Percentiles rank a stretch among this genome's conserved stretches.
phyloP scores from a whole-genome alignment of 2,329 filamentous ascomycete species.

The Pseudofabraea citricarpa region DNA sequence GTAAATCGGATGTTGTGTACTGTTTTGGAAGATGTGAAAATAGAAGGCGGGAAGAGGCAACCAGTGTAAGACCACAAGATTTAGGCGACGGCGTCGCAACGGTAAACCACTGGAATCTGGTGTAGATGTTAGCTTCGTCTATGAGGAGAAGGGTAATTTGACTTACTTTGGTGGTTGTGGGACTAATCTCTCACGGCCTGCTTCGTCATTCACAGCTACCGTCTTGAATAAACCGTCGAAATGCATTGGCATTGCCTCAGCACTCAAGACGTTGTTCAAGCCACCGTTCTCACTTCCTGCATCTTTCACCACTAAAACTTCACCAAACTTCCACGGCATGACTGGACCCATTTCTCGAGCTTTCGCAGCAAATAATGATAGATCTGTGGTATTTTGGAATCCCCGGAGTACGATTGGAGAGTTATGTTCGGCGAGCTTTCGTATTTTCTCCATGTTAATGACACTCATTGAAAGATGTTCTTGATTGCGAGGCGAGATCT shows the following conservation, averaged over 20 bases:
- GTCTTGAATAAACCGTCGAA: constrained; percentile 54
- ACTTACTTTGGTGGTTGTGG: constrained; percentile 39
- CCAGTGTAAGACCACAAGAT: constrained; percentile 48
- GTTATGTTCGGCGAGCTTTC: constrained; percentile 41
- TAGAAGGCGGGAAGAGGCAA: constrained; percentile 45
- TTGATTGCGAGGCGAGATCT: constrained; percentile 32
- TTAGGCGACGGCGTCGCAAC: constrained; percentile 40
- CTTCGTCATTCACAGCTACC: constrained; percentile 31
- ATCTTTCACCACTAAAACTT: constrained; percentile 47
- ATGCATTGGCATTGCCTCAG: constrained; percentile 53
- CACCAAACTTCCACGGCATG: constrained; percentile 47
- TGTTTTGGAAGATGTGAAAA: constrained; percentile 40
- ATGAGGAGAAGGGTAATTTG: not conserved
- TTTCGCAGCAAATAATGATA: constrained; percentile 40
- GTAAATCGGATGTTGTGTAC: constrained; percentile 29
- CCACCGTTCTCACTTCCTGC: constrained; percentile 36
- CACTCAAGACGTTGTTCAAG: constrained; percentile 47
- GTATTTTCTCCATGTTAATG: constrained; percentile 39
- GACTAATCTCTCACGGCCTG: constrained; percentile 35
- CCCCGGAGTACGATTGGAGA: constrained; percentile 50
- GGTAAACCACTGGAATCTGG: constrained; percentile 48
- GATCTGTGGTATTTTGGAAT: constrained; percentile 41
- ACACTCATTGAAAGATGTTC: constrained; percentile 32
- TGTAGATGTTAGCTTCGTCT: not conserved
- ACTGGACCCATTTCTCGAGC: constrained; percentile 42